phyloP scores from a whole-genome alignment of 2,329 filamentous ascomycete species.

The Sarocladiaceae sp. region DNA sequence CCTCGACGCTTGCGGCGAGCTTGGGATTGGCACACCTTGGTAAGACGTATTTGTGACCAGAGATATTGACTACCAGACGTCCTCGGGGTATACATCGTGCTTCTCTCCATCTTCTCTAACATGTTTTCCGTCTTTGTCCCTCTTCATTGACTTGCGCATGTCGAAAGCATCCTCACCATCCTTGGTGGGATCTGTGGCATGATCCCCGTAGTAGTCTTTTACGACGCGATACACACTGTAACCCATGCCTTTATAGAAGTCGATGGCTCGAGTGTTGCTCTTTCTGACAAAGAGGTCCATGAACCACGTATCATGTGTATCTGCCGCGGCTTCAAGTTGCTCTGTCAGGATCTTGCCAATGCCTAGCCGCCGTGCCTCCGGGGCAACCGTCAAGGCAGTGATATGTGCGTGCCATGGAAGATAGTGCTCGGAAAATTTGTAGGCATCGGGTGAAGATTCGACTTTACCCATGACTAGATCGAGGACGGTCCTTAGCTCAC shows the following conservation, averaged over 20 bases:
- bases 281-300: conserved; percentile 91
- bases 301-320: conserved; percentile 86
- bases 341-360: conserved; percentile 80
- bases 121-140: conserved; percentile 73
- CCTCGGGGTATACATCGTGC: conserved; percentile 72
- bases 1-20: not conserved
- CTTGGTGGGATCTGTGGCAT: conserved; percentile 59
- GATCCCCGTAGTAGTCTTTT: conserved; percentile 88
- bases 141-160: conserved; percentile 87
- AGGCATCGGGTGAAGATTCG: conserved; percentile 75
- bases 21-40: not conserved
- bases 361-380: conserved; percentile 77
- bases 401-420: conserved; percentile 99
- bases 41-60: conserved; percentile 12
- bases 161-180: conserved; percentile 85
- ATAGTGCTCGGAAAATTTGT: conserved; percentile 77
- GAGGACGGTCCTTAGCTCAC: not conserved
- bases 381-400: conserved; percentile 89
- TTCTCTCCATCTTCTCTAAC: conserved; percentile 77
- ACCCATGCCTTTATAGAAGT: conserved; percentile 85
- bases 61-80: conserved; percentile 93
- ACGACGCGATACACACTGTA: conserved; percentile 89
- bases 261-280: conserved; percentile 82
- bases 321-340: conserved; percentile 76
- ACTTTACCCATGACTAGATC: conserved; percentile 91